Evolutionary conservation across 129 eudicot species (phyloP), one percentile per base, ranked within the genome.

Genomic region (Arctium lappa): DNA sequence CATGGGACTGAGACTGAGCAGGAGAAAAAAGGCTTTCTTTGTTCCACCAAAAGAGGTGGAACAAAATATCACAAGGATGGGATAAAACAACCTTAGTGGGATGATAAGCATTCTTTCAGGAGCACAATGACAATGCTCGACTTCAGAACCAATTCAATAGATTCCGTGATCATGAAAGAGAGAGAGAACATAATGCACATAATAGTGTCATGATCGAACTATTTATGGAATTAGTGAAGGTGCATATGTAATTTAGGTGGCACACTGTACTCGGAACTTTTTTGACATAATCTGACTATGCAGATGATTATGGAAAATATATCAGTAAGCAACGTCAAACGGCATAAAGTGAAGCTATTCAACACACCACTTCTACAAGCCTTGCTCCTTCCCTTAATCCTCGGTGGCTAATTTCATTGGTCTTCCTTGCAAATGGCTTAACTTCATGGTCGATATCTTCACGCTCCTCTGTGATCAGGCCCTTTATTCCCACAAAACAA

Each of bases 341-440:
- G 10, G 0, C 8, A 29, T 38, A 77, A 30, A 56, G 27, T 13
- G 27, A 70, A 42, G 73, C 66, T 53, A 76, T 73, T 60, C 29
- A 71, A 89, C 97, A 22, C 8, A 95, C 98, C 98, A 95, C 98
- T 82, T 95, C 94, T 72, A 75, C 91, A 39, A 95, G 97, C 77
- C 85, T 88, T 87, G 98, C 92, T 69, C 98, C 97, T 88, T 95
- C 98, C 75, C 75, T 91, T 48, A 95, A 86, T 15, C 98, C 93
- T 76, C 92, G 89, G 16, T 92, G 93, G 29, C 82, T 86, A 76
- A 75, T 77, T 83, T 95, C 98, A 11, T 89, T 92, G 39, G 81
- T 78, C 79, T 85, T 95, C 81, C 94, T 87, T 60, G 97, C 98
- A 92, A 95, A 95, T 46, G 97, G 94, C 44, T 77, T 89, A 79